phyloP scores from a whole-genome alignment of 345 rosid genomes.

The Pelargonium nanum region DNA sequence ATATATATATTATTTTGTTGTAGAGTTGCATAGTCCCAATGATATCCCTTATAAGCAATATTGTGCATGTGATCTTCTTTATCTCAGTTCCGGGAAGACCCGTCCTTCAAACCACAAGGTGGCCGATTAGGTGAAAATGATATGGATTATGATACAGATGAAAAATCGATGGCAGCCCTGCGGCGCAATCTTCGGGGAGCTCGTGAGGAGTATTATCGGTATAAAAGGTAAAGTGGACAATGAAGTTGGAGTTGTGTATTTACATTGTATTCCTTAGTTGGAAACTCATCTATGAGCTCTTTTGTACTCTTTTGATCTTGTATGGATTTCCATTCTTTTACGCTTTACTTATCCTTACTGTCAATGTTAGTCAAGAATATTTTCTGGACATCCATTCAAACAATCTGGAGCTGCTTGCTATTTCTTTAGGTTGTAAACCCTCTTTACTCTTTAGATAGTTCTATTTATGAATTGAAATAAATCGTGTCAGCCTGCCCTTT shows the following conservation, averaged over 20 bases:
- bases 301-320: not conserved
- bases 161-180: constrained; percentile 96
- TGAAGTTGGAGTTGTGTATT: not conserved
- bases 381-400: too few relatives aligned
- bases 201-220: constrained; percentile 85
- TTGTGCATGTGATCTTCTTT: constrained; percentile 16
- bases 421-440: too few relatives aligned
- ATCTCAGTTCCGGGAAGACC: constrained; percentile 75
- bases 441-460: too few relatives aligned
- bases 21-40: constrained; percentile 1
- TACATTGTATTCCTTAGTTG: not conserved
- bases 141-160: constrained; percentile 99
- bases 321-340: not conserved
- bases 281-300: not conserved
- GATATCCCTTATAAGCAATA: not conserved
- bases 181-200: constrained; percentile 94
- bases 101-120: constrained; percentile 97
- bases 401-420: too few relatives aligned
- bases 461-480: too few relatives aligned
- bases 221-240: constrained; percentile 54
- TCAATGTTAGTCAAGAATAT: not conserved
- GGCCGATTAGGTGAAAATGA: constrained; percentile 96
- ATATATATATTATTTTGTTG: not conserved
- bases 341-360: not conserved
- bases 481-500: too few relatives aligned